Evolutionary conservation across 768 basidiomycete species (phyloP).

Genomic region (Naganishia randhawae): DNA sequence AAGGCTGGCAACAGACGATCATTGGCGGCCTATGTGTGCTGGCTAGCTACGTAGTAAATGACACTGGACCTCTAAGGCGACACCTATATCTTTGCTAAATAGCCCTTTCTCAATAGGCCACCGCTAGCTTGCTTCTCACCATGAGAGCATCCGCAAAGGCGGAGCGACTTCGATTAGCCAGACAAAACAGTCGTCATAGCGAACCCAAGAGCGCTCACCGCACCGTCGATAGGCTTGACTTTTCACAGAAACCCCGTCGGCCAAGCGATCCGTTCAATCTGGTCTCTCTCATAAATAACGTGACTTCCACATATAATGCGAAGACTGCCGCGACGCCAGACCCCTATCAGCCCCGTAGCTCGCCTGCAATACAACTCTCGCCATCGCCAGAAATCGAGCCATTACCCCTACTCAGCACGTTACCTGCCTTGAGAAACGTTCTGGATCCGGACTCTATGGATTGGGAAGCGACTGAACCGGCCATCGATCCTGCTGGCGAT

Average conservation of each 20-base stretch:
- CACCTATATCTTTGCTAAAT: neutral
- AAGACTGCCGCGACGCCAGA: neutral
- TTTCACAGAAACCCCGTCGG: neutral
- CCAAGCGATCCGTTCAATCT: conserved; percentile 9
- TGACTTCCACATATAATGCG: neutral
- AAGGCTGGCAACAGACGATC: neutral
- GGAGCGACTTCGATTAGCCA: conserved; percentile 3
- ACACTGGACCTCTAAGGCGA: neutral
- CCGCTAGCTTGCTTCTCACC: neutral
- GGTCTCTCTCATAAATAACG: neutral
- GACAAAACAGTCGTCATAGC: neutral
- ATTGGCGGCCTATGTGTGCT: neutral
- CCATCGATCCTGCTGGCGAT: too few relatives aligned
- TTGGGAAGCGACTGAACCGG: conserved; percentile 11
- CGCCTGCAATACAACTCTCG: conserved; percentile 12
- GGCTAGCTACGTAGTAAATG: neutral
- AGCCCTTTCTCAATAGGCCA: neutral
- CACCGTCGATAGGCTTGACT: too few relatives aligned
- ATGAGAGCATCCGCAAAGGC: conserved; percentile 2
- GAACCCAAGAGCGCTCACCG: neutral
- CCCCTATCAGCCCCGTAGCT: neutral
- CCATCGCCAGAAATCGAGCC: conserved; percentile 15
- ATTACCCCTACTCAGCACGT: neutral
- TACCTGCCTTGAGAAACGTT: neutral
- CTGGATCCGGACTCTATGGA: conserved; percentile 10